Conservation (phyloP, 2,329 filamentous ascomycete genomes). For the Xylaria sp. region DNA sequence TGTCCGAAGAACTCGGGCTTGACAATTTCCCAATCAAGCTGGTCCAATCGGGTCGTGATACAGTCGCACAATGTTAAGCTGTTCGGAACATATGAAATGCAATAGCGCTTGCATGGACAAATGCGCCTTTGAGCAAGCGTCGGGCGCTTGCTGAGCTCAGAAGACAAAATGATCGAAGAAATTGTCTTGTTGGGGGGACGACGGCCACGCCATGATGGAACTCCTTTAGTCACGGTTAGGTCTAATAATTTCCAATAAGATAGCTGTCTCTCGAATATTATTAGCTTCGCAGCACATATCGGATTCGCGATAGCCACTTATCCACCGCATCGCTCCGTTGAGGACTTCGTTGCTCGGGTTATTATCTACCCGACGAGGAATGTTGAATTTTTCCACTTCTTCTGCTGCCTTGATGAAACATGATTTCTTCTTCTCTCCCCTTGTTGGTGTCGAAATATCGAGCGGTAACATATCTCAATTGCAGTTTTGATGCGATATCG, state of each 20-base stretch:
- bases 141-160: conserved; percentile 38
- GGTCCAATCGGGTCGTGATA: conserved; percentile 44
- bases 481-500: conserved; percentile 40
- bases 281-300: neutral
- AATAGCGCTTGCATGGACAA: conserved; percentile 41
- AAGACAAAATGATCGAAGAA: conserved; percentile 44
- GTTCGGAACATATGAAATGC: conserved; percentile 44
- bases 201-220: conserved; percentile 44
- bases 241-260: conserved; percentile 33
- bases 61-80: conserved; percentile 45
- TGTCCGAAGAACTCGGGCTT: conserved; percentile 39
- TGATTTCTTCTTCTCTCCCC: neutral
- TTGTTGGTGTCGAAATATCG: conserved; percentile 39
- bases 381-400: conserved; percentile 39
- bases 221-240: conserved; percentile 34
- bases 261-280: conserved; percentile 15
- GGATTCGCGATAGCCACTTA: neutral
- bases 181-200: conserved; percentile 29
- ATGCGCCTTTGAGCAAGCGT: conserved; percentile 7
- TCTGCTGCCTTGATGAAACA: conserved; percentile 28
- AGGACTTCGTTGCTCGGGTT: conserved; percentile 39
- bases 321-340: conserved; percentile 13
- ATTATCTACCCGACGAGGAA: conserved; percentile 40
- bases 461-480: conserved; percentile 42
- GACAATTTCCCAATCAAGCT: conserved; percentile 45